Evolutionary conservation across 2,329 filamentous ascomycete species (phyloP).

Genomic region (Rhinocladiella mackenziei): DNA sequence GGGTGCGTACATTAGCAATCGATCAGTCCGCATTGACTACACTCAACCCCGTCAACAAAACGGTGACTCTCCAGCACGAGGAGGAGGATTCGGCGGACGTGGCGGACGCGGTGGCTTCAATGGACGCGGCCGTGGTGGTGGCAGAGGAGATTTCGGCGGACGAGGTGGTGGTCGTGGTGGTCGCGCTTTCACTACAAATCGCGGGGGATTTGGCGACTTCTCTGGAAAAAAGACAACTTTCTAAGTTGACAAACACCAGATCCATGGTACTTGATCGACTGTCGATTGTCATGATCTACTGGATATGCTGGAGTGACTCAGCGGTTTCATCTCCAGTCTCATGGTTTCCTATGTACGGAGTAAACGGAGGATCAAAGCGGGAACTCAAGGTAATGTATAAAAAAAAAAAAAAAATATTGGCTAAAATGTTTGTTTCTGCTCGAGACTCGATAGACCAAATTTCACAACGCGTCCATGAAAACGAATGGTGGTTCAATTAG

Average conservation of each 20-base stretch:
- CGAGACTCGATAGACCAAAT: too few species aligned
- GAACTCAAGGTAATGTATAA: conserved; percentile 7
- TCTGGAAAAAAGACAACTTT: conserved; percentile 78
- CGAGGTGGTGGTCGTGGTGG: conserved; percentile 47
- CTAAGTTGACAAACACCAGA: conserved; percentile 31
- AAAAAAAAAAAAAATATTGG: too few species aligned
- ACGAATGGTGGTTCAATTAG: too few species aligned
- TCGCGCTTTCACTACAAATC: conserved; percentile 31
- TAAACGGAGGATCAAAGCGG: too few species aligned
- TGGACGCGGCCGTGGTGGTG: conserved; percentile 51
- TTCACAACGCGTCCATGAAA: too few species aligned
- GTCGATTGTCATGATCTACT: neutral
- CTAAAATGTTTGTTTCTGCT: neutral
- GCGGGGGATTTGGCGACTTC: conserved; percentile 60
- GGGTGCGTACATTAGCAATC: conserved; percentile 67
- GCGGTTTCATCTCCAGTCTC: too few species aligned
- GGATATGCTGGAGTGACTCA: neutral
- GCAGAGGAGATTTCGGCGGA: conserved; percentile 45
- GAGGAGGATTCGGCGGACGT: conserved; percentile 44
- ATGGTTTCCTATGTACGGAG: neutral
- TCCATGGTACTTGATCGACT: conserved; percentile 7
- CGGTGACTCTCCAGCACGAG: conserved; percentile 37
- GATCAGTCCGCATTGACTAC: conserved; percentile 78
- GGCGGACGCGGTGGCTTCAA: conserved; percentile 48
- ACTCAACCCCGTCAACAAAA: conserved; percentile 63